Percentiles rank a stretch among this genome's conserved stretches.
Conservation (phyloP, 768 basidiomycete species). For the Suillus subluteus region DNA sequence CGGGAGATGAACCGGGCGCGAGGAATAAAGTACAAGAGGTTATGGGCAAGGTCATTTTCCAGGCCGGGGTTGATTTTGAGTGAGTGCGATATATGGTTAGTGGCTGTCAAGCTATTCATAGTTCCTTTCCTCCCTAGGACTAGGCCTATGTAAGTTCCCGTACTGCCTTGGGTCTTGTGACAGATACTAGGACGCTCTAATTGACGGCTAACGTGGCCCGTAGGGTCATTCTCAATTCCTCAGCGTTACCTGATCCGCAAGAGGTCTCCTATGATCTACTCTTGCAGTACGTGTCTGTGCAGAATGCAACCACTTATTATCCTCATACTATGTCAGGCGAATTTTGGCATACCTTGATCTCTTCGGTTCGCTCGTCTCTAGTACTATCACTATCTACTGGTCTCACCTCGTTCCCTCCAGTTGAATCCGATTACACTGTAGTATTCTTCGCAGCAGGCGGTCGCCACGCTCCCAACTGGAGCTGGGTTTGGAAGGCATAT, state of each 20-base stretch:
- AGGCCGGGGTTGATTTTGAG: conserved; percentile 91
- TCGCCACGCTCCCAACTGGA: conserved; percentile 76
- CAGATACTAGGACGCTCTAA: conserved; percentile 1
- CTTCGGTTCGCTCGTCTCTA: conserved; percentile 64
- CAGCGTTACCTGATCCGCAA: conserved; percentile 79
- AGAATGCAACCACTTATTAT: conserved; percentile 10
- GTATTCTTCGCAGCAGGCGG: conserved; percentile 86
- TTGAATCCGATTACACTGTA: conserved; percentile 88
- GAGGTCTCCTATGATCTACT: conserved; percentile 79
- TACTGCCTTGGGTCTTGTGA: background rate
- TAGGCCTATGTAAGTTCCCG: conserved; percentile 73
- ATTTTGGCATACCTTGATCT: conserved; percentile 81
- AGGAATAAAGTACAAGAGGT: conserved; percentile 61
- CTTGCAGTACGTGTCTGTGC: conserved; percentile 56
- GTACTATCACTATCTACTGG: background rate
- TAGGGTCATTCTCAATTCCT: conserved; percentile 85
- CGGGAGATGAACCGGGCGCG: conserved; percentile 30
- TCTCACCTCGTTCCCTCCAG: conserved; percentile 41
- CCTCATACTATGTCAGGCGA: conserved; percentile 46
- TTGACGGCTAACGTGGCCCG: conserved; percentile 5
- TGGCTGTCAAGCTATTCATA: conserved; percentile 12
- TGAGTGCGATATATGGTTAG: conserved; percentile 41
- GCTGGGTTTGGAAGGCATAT: conserved; percentile 92
- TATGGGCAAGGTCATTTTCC: conserved; percentile 76
- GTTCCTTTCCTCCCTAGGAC: conserved; percentile 53